Base-by-base conservation (phyloP, 2,329 filamentous ascomycete species). In the Knufia fluminis region DNA sequence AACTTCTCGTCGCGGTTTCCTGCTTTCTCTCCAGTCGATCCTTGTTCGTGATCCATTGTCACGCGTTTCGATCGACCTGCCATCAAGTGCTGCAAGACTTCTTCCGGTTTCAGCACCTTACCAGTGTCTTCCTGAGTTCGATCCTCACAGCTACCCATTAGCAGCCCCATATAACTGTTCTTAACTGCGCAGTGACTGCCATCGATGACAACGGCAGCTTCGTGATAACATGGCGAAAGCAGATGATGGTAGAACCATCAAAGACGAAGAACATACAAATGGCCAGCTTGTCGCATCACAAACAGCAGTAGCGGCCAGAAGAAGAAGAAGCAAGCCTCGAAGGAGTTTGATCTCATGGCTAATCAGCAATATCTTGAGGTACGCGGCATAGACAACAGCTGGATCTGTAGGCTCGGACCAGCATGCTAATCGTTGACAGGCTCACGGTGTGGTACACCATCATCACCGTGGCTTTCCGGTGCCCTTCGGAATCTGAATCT, bases 371-470 rank as follows among this genome's bases (percentile, higher is more conserved):
- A 55, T 75, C 26, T 76, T 78, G 14, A 78, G 80, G 80, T 80
- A 70, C 49, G 68, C 57, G 17, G 22, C 7, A 16, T 24, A 16
- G 19, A n/a, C 10, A 10, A 19, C 8, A 3, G 14, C 12, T 10
- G 20, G 8, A 17, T 26, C 28, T 33, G 32, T 44, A 7, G 12
- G 35, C 17, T 19, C 14, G 4, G 42, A 19, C 24, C 45, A 49
- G 55, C 32, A 54, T 48, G 20, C 42, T 45, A 31, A 45, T 17
- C 7, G 24, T 3, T 9, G 4, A 42, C 54, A 91, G 91, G 61
- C 66, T 96, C 39, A 66, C 83, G 51, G 84, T 87, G 17, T 98
- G 91, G 91, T 94, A 92, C 65, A 77, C 82, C 31, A 81, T 97
- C 56, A 67, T 89, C 53, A 92, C 85, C 20, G 71, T 92, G 49